Percentiles rank a stretch among this genome's conserved stretches.
These are phyloP conservation scores for Aleurites moluccanus DNA, from an alignment of 441 rosid species.

Conservation along the genomic window DNA sequence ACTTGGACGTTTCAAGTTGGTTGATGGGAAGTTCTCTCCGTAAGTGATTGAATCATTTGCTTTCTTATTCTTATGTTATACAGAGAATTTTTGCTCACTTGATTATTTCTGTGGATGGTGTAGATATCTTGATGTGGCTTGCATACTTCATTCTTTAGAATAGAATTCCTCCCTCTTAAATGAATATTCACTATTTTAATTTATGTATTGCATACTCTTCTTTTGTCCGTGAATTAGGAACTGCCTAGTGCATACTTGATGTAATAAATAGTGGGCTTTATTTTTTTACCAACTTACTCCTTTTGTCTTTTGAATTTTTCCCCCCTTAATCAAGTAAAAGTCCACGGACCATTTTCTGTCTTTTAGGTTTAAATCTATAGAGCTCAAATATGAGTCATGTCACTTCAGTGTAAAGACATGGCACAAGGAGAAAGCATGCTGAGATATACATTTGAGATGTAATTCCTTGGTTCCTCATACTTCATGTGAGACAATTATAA, in stretches of 20 bases:
- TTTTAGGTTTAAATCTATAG: slow-evolving; percentile 4
- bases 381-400: background rate
- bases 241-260: background rate
- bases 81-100: background rate
- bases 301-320: background rate
- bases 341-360: slow-evolving; percentile 1
- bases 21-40: slow-evolving; percentile 99
- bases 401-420: background rate
- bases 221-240: background rate
- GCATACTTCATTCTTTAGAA: background rate
- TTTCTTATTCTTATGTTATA: slow-evolving; percentile 14
- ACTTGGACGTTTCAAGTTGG: slow-evolving; percentile 85
- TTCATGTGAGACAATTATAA: background rate
- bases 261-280: background rate
- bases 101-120: slow-evolving; percentile 4
- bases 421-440: background rate
- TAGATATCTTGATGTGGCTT: background rate
- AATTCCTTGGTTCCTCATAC: background rate
- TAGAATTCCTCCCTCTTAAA: background rate
- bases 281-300: background rate
- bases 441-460: background rate
- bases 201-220: background rate
- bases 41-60: slow-evolving; percentile 43
- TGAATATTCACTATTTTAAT: background rate
- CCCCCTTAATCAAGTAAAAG: background rate